Percentiles rank a stretch among this genome's conserved stretches.
phyloP scores from a whole-genome alignment of 2,329 filamentous ascomycete genomes.

The Emmonsia crescens region DNA sequence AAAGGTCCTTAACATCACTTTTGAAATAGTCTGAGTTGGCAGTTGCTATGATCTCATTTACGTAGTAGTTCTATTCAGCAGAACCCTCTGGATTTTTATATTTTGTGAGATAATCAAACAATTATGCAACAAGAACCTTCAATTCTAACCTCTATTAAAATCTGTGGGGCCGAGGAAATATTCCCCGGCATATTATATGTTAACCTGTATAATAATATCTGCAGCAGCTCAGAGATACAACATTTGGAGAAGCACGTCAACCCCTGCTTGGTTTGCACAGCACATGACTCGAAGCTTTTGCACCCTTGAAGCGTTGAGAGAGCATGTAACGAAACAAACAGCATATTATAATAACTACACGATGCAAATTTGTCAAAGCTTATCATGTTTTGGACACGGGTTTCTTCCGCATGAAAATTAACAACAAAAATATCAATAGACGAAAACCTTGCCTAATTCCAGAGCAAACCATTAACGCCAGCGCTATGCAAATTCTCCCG shows the following conservation, averaged over 20 bases:
- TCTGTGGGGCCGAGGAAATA: no score
- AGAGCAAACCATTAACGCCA: slow-evolving; percentile 23
- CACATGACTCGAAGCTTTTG: no score
- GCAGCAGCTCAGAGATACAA: background rate
- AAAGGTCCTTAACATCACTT: background rate
- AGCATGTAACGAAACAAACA: no score
- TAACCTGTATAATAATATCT: background rate
- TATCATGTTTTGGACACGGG: background rate
- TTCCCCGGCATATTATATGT: background rate
- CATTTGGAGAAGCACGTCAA: no score
- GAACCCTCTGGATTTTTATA: no score
- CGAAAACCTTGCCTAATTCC: background rate
- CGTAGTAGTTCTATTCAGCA: no score
- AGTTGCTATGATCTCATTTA: no score
- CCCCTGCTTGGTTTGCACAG: no score
- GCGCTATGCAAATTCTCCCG: slow-evolving; percentile 30
- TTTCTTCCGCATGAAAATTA: background rate
- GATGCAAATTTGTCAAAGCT: background rate
- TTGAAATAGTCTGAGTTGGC: no score
- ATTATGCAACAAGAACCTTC: background rate
- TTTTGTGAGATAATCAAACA: background rate
- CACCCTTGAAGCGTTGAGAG: no score
- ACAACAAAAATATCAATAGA: slow-evolving; percentile 5
- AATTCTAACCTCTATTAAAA: no score
- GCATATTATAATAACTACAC: background rate